Evolutionary conservation across 2,329 filamentous ascomycete genomes (phyloP).

Genomic region (Talaromyces sp.): DNA sequence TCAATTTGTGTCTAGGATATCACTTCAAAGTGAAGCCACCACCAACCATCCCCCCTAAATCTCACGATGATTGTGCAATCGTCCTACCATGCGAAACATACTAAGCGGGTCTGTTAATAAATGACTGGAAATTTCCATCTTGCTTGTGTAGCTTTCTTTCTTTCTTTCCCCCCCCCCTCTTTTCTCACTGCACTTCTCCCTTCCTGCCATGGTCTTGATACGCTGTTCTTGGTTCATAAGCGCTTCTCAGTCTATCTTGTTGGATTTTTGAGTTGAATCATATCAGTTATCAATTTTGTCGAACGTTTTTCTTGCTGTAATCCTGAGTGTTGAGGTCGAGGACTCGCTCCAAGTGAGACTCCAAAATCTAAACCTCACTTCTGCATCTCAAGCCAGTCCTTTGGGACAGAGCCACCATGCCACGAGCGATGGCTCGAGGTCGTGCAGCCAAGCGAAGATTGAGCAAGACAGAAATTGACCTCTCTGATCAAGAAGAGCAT

Average conservation of each 20-base stretch:
- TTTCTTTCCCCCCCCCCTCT: not conserved
- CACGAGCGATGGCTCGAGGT: not conserved
- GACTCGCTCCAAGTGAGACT: not conserved
- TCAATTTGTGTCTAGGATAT: not conserved
- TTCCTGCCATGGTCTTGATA: not conserved
- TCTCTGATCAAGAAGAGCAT: not conserved
- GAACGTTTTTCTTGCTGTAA: not conserved
- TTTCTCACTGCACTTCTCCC: not conserved
- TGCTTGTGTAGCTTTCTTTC: not conserved
- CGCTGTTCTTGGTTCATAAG: not conserved
- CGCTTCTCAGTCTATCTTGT: not conserved
- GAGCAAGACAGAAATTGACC: not conserved
- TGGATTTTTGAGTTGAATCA: not conserved
- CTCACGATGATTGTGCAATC: constrained; percentile 3
- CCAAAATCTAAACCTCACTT: not conserved
- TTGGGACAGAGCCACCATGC: not conserved
- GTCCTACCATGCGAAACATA: not conserved
- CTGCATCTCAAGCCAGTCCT: not conserved
- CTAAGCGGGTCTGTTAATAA: not conserved
- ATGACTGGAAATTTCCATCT: not conserved
- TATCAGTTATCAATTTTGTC: not conserved
- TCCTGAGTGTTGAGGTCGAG: not conserved
- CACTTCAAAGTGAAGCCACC: not conserved
- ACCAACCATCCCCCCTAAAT: not conserved
- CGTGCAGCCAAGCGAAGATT: not conserved